phyloP scores from a whole-genome alignment of 139 green algal genomes.

The Volvox africanus region DNA sequence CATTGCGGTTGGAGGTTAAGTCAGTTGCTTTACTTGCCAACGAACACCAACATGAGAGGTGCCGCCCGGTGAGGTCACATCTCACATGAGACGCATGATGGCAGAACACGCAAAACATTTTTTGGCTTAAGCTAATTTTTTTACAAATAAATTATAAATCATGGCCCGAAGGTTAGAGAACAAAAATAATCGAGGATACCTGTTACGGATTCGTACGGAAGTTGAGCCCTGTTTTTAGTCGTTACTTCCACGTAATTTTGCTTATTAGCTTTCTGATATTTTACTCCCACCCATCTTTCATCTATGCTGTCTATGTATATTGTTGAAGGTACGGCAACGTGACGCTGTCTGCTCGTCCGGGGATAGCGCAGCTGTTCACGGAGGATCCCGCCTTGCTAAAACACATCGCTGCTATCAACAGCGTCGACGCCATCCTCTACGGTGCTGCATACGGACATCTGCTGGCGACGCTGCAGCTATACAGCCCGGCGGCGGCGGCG shows the following conservation, averaged over 20 bases:
- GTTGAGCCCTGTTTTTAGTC: no score
- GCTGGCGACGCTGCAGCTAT: not conserved
- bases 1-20: slow-evolving; percentile 21
- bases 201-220: no score
- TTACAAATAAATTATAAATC: no score
- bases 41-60: slow-evolving; percentile 2
- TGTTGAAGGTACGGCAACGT: slow-evolving; percentile 20
- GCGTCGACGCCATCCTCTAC: slow-evolving; percentile 27
- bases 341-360: slow-evolving; percentile 9
- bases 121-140: no score
- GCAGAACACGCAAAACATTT: no score
- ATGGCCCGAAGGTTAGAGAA: no score
- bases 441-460: not conserved
- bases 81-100: no score
- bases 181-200: no score
- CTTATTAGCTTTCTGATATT: no score
- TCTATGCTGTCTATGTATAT: not conserved
- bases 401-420: slow-evolving; percentile 12
- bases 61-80: not conserved
- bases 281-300: not conserved
- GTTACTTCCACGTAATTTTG: no score
- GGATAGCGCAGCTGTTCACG: not conserved
- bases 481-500: not conserved
- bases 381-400: not conserved
- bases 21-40: slow-evolving; percentile 20